Base-by-base conservation (phyloP, 345 rosid species). In the Boechera divaricarpa region DNA sequence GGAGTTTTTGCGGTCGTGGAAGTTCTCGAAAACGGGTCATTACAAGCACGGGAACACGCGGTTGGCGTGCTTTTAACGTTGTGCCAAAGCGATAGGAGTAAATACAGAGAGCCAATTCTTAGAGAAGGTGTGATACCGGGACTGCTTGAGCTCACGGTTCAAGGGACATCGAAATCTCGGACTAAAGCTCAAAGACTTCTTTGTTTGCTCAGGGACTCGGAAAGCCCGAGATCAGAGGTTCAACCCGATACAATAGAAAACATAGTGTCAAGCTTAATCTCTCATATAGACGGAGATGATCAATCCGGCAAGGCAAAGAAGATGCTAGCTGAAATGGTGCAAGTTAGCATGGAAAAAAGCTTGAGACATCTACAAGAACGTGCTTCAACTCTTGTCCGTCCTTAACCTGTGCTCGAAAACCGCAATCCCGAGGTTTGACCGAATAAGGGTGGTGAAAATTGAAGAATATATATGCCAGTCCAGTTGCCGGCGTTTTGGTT, bases 301-400 rank as follows among this genome's bases (percentile, higher is more conserved):
- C 99, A 95, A 73, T 86, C 91, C 2, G 84, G 88, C 36, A 95
- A 95, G 71, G 99, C 99, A 0, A 95, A 90, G 88, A 91, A 90
- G 82, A 95, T 92, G 97, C 85, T 95, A 45, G 86, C 97, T 15
- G 99, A 95, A 83, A 95, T 95, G 99, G 98, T 95, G 36, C 96
- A 95, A 77, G 97, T 92, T 35, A 92, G 99, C 81, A 92, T 95
- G 99, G 99, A 95, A 52, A 92, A 92, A 82, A 95, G 97, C 82
- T 82, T 95, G 85, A 88, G 93, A 78, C 98, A 92, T 88, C 59
- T 95, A 65, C 98, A 95, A 81, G 90, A 82, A 83, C 88, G 99
- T 81, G 99, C 99, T 72, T 82, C 89, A 60, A 92, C 91, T 62
- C 87, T 60, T 92, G 89, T 78, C 60, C 90, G 82, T 84, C 95